A percentile compares a stretch with the other conserved stretches of the same genome.
Evolutionary conservation across 305 asterid species (phyloP).

Genomic region (Caryopteris hybrid): DNA sequence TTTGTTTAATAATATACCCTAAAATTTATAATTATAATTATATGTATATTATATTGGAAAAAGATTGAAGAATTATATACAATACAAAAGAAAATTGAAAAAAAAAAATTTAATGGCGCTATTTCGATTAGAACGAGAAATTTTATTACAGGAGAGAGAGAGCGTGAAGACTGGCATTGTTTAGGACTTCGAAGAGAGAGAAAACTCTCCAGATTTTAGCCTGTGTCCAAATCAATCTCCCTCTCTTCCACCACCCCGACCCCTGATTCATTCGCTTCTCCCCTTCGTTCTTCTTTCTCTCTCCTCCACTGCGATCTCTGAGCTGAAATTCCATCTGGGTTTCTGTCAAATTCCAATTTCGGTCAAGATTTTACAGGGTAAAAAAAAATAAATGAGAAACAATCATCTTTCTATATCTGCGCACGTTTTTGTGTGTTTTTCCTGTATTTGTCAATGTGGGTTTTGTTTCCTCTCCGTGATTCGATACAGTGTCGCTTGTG

Average conservation of each 20-base stretch:
- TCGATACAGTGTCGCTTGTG: slow-evolving; percentile 1
- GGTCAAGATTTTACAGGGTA: slow-evolving; percentile 21
- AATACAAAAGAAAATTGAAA: background rate
- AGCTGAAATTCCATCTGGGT: slow-evolving; percentile 25
- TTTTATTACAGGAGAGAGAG: slow-evolving; percentile 20
- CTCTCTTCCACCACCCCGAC: slow-evolving; percentile 19
- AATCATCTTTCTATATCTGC: background rate
- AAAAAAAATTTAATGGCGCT: background rate
- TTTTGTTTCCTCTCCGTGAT: slow-evolving; percentile 13
- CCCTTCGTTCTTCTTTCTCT: slow-evolving; percentile 18
- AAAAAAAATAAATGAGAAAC: background rate
- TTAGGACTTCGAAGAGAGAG: slow-evolving; percentile 24
- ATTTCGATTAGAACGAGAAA: slow-evolving; percentile 3
- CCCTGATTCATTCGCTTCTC: slow-evolving; percentile 17
- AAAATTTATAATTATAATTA: no score
- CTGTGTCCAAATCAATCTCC: slow-evolving; percentile 31
- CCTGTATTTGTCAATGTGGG: slow-evolving; percentile 31
- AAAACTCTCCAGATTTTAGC: slow-evolving; percentile 19
- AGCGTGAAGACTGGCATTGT: slow-evolving; percentile 36
- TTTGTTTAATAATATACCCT: no score
- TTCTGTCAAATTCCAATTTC: slow-evolving; percentile 13
- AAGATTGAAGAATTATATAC: background rate
- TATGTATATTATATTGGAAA: background rate
- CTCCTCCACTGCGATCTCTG: slow-evolving; percentile 38
- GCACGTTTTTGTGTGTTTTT: slow-evolving; percentile 18